phyloP scores from a whole-genome alignment of 2,329 filamentous ascomycete species.

The Neoscytalidium dimidiatum region DNA sequence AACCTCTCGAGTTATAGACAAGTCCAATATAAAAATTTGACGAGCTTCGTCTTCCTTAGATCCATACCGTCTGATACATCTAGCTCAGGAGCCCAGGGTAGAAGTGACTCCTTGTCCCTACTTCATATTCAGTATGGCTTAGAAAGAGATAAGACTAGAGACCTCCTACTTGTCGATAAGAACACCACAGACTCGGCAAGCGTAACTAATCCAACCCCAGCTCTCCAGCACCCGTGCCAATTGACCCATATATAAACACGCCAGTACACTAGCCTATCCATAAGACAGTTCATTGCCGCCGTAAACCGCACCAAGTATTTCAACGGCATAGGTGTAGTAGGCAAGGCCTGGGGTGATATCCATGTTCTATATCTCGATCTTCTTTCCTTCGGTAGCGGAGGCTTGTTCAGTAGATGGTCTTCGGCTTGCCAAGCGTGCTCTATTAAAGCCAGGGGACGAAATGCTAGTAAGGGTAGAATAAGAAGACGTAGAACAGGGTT shows the following conservation, averaged over 20 bases:
- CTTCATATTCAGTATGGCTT: not conserved
- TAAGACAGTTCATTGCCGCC: constrained; percentile 80
- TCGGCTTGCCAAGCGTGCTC: constrained; percentile 18
- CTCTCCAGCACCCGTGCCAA: constrained; percentile 85
- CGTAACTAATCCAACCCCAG: constrained; percentile 67
- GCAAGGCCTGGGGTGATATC: constrained; percentile 87
- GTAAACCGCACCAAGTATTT: constrained; percentile 80
- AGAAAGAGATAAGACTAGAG: not conserved
- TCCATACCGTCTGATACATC: constrained; percentile 12
- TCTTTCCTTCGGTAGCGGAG: not conserved
- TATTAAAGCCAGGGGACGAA: constrained; percentile 22
- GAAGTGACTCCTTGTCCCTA: constrained; percentile 16
- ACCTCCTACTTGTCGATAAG: constrained; percentile 69
- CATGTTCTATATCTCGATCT: constrained; percentile 60
- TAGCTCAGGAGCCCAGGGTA: not conserved
- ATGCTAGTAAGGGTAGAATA: constrained; percentile 36
- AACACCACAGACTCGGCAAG: constrained; percentile 64
- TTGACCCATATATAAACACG: constrained; percentile 86
- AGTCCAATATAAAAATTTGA: constrained; percentile 80
- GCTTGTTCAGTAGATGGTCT: constrained; percentile 40
- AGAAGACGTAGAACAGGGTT: constrained; percentile 41
- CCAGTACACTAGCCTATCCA: constrained; percentile 81
- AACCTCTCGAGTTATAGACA: constrained; percentile 90
- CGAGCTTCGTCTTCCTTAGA: constrained; percentile 36
- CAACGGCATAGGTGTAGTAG: constrained; percentile 83